These are phyloP conservation scores for Ulota crispa DNA, from an alignment of 225 moss, liverwort and hornwort species.

Conservation along the genomic window DNA sequence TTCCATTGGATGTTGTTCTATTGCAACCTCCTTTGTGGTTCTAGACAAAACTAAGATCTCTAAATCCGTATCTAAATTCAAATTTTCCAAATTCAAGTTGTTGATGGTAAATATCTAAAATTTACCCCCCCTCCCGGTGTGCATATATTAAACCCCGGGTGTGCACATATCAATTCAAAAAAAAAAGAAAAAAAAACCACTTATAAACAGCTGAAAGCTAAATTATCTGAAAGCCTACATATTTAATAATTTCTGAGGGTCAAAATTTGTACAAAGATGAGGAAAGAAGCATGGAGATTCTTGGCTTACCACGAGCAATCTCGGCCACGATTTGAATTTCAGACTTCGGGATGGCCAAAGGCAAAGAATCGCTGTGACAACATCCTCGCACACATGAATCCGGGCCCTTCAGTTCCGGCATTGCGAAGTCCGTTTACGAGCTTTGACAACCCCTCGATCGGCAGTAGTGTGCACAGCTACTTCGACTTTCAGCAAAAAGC, in stretches of 20 bases:
- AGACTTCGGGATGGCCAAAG: slow-evolving; percentile 49
- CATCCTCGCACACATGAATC: slow-evolving; percentile 62
- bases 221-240: background rate
- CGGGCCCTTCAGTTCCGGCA: slow-evolving; percentile 28
- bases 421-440: slow-evolving; percentile 9
- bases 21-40: no score
- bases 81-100: no score
- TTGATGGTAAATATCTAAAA: no score
- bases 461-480: background rate
- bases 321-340: slow-evolving; percentile 49
- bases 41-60: no score
- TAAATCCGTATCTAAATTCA: no score
- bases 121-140: no score
- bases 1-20: no score
- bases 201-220: background rate
- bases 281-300: background rate
- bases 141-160: no score
- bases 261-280: background rate
- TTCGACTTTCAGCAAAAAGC: background rate
- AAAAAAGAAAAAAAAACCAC: no score
- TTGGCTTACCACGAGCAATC: slow-evolving; percentile 56
- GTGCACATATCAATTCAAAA: no score
- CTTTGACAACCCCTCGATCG: slow-evolving; percentile 2
- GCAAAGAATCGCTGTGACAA: slow-evolving; percentile 46
- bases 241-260: background rate